These are phyloP conservation scores for Periconia macrospinosa DNA, from an alignment of 2,329 filamentous ascomycete species.

Conservation along the genomic window DNA sequence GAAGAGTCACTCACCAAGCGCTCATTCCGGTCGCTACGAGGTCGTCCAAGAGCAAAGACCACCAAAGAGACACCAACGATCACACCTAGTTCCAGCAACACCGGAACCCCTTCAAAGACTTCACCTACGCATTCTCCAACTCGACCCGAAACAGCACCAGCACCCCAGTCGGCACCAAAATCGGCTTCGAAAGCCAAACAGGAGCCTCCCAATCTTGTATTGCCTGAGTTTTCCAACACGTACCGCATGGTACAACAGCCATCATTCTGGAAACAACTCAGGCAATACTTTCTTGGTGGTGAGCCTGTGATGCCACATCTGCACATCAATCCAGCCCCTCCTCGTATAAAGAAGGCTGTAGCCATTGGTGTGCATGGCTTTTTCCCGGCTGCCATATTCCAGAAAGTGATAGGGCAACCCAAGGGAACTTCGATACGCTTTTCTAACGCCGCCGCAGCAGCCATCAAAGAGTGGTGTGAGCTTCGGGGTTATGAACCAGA, in stretches of 20 bases:
- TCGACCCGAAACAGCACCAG: slow-evolving; percentile 26
- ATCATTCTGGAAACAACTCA: slow-evolving; percentile 49
- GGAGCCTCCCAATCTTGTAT: slow-evolving; percentile 62
- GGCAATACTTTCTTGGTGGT: slow-evolving; percentile 45
- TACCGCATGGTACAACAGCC: slow-evolving; percentile 56
- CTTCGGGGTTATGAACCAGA: slow-evolving; percentile 69
- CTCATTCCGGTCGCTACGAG: slow-evolving; percentile 36
- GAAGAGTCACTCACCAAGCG: slow-evolving; percentile 26
- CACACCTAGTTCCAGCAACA: slow-evolving; percentile 42
- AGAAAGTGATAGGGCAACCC: slow-evolving; percentile 90
- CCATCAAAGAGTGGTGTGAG: slow-evolving; percentile 81
- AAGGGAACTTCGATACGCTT: slow-evolving; percentile 95
- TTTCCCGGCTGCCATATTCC: slow-evolving; percentile 83
- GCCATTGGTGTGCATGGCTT: slow-evolving; percentile 94
- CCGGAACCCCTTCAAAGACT: slow-evolving; percentile 30
- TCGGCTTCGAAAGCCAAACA: slow-evolving; percentile 24
- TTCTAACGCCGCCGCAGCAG: slow-evolving; percentile 80
- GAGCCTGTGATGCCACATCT: slow-evolving; percentile 68
- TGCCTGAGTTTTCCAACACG: slow-evolving; percentile 70
- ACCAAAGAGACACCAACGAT: slow-evolving; percentile 18
- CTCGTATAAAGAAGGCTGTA: slow-evolving; percentile 79
- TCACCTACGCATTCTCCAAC: slow-evolving; percentile 30
- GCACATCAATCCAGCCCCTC: slow-evolving; percentile 67
- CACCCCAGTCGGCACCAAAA: slow-evolving; percentile 30
- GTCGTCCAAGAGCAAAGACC: slow-evolving; percentile 29